Base-by-base conservation (phyloP, 1,284 basidiomycete species). In the Fomitopsis pinicola region DNA sequence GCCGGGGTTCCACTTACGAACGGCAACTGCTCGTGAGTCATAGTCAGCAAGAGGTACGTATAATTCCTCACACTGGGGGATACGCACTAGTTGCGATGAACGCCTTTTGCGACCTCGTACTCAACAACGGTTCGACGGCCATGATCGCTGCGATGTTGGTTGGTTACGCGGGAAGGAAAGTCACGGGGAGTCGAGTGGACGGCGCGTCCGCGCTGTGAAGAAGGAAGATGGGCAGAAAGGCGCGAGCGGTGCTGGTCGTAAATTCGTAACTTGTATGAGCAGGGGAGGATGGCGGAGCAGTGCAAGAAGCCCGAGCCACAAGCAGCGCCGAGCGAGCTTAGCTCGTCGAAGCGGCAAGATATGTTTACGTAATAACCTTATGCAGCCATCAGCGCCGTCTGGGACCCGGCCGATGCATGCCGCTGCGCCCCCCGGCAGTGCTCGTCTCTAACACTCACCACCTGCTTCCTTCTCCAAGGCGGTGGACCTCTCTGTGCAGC, bases 51-150 rank as follows among this genome's bases (percentile, higher is more conserved):
- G 30, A 22, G 15, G 53, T 8, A 56, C 17, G 10, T 33, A 55
- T 52, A 0, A 15, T 15, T 12, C 42, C 10, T 19, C 48, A 38
- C 40, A 56, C 19, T 33, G 46, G 19, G 40, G 35, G 26, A 12
- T 9, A 67, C 83, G 68, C 71, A 88, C 88, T 83, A 63, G 84
- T 89, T 60, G 75, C 72, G 64, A 89, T 82, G 73, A 89, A 89
- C 56, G 82, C 83, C 64, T 78, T 77, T 69, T 90, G 88, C 35
- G 88, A 82, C 63, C 80, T 79, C 38, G 88, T 88, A 33, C 83
- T 82, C 59, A 91, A 75, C 53, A 90, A 77, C 30, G 82, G 82
- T 78, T 88, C 85, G 55, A 84, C 76, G 60, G 85, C 82, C 89
- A 91, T 90, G 68, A 63, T 69, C 55, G 45, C 28, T 22, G 48